A percentile compares a stretch with the other conserved stretches of the same genome.
phyloP scores from a whole-genome alignment of 257 asterid genomes.

The Plantago major region DNA sequence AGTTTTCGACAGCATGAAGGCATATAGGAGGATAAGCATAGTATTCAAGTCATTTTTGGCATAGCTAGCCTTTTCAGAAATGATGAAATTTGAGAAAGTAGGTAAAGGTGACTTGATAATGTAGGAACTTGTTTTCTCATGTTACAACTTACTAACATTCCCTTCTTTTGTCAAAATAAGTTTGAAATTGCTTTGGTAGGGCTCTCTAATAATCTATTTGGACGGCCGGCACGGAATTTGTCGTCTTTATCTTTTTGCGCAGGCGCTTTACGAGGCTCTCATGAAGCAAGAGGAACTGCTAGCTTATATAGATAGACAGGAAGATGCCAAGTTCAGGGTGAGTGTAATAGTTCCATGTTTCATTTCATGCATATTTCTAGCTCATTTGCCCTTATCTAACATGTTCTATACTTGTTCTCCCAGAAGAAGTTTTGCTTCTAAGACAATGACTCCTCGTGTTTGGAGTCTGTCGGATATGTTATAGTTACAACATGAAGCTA shows the following conservation, averaged over 20 bases:
- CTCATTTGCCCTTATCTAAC: constrained; percentile 4
- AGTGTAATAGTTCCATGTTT: constrained; percentile 17
- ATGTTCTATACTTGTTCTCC: constrained; percentile 10
- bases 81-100: no score
- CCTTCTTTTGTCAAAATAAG: no score
- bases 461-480: constrained; percentile 14
- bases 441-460: constrained; percentile 13
- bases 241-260: constrained; percentile 19
- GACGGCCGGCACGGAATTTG: neutral
- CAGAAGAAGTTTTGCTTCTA: constrained; percentile 90
- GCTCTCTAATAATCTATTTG: neutral
- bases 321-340: constrained; percentile 72
- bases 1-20: no score
- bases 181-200: no score
- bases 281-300: constrained; percentile 98
- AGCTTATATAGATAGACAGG: constrained; percentile 84
- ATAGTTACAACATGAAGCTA: neutral
- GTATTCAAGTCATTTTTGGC: no score
- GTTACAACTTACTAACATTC: no score
- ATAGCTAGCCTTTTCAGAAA: no score
- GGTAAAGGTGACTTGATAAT: no score
- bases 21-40: no score
- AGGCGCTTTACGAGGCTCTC: constrained; percentile 92
- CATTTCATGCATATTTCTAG: neutral
- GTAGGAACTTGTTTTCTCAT: no score